Evolutionary conservation across 805 yeast species (phyloP).

Genomic region (Lachancea cidri): DNA sequence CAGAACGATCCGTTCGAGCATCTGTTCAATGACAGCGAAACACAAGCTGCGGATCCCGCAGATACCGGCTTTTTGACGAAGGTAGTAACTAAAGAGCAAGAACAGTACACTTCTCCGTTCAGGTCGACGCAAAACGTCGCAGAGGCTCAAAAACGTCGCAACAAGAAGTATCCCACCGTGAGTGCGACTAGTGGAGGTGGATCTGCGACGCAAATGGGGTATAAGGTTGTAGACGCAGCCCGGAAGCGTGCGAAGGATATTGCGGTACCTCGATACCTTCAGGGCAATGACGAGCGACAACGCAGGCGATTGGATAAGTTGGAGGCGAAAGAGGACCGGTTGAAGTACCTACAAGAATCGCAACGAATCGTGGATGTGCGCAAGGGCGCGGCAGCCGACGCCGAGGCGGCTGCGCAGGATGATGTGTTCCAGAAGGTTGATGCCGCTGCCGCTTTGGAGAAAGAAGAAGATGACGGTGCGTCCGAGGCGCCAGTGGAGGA

Average conservation of each 20-base stretch:
- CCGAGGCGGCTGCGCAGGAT: conserved; percentile 1
- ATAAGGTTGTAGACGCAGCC: conserved; percentile 15
- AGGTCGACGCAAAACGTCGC: conserved; percentile 12
- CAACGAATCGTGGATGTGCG: conserved; percentile 16
- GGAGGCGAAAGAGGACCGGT: conserved; percentile 19
- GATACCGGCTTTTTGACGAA: conserved; percentile 10
- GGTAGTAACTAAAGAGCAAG: conserved; percentile 9
- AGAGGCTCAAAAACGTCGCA: conserved; percentile 14
- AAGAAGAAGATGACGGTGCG: conserved; percentile 1
- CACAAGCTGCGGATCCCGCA: conserved; percentile 3
- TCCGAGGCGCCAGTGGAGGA: conserved; percentile 1
- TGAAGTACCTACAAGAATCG: conserved; percentile 21
- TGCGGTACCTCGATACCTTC: conserved; percentile 24
- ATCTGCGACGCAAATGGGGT: conserved; percentile 24
- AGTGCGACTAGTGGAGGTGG: conserved; percentile 24
- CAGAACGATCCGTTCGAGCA: conserved; percentile 15
- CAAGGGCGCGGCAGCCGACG: conserved; percentile 5
- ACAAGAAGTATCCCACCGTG: conserved; percentile 25
- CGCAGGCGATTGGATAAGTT: conserved; percentile 15
- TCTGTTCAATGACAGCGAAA: conserved; percentile 7
- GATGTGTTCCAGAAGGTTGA: conserved; percentile 1
- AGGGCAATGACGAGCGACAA: conserved; percentile 27
- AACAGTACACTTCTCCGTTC: conserved; percentile 17
- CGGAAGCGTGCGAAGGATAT: conserved; percentile 29
- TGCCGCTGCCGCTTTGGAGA: conserved; percentile 4